Evolutionary conservation across 2,329 filamentous ascomycete species (phyloP), one percentile per base, ranked within the genome.

Genomic region (Colletotrichum sp.): DNA sequence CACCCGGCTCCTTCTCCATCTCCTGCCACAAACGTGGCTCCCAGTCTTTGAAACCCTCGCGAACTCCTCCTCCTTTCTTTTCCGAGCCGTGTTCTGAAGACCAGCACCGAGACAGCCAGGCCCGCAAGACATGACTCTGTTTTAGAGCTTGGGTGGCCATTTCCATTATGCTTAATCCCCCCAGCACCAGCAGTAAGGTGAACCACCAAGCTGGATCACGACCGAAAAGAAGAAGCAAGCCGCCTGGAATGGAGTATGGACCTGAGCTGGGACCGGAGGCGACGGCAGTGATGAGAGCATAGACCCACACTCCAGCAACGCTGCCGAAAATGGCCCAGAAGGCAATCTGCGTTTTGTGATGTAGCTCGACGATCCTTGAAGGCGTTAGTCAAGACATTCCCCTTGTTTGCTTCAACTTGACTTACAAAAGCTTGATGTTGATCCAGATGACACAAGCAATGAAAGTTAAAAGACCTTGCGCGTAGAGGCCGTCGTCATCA

Each of bases 1-100:
- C 59, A 5, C 30, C 30, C n/a, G 30, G 13, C 4, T 91, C 87
- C 79, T 88, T 86, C 81, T 92, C 90, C 77, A 91, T 82, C 80
- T 91, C 89, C 81, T 92, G 90, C 90, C 90, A 92, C 8, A 91
- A 80, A 78, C 88, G 87, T 4, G 91, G 79, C 24, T 89, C 86
- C 87, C 89, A 88, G 69, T 90, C 87, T 77, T 90, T 88, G 15
- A 86, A 80, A 13, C 67, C 57, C 7, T 67, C 69, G 6, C 69
- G 24, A 2, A 72, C 48, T 30, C 77, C 78, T 24, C 73, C 77
- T 21, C 66, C 79, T 61, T 80, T 80, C 85, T 64, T n/a, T 3
- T 86, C 88, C 3, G 84, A 83, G 86, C 84, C 87, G 36, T 82
- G 83, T 78, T 88, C 87, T 3, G 91, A 80, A n/a, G 89, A 86